A percentile compares a stretch with the other conserved stretches of the same genome.
phyloP scores from a whole-genome alignment of 2,329 filamentous ascomycete species.

The Ascochyta lentis region DNA sequence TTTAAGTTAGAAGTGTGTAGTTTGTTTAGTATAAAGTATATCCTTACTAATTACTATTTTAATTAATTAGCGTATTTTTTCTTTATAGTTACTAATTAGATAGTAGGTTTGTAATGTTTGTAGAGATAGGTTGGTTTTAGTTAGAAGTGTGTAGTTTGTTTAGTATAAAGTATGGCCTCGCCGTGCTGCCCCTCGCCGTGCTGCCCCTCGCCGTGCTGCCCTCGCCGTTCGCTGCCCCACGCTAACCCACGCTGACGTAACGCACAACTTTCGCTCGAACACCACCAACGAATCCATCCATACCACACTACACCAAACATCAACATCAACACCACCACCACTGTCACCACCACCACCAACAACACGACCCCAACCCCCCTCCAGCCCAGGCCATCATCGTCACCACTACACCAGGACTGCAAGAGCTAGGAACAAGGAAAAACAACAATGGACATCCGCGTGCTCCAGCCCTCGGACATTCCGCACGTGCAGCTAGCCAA shows the following conservation, averaged over 20 bases:
- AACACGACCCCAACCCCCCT: background rate
- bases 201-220: too few species aligned
- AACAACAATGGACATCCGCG: conserved; percentile 82
- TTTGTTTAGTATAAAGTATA: too few species aligned
- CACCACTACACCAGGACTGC: background rate
- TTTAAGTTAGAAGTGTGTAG: too few species aligned
- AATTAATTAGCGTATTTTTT: too few species aligned
- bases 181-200: too few species aligned
- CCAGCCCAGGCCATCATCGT: background rate
- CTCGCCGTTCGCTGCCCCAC: background rate
- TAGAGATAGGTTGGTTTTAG: too few species aligned
- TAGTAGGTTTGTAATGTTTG: too few species aligned
- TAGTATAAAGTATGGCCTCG: too few species aligned
- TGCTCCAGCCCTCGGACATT: conserved; percentile 82
- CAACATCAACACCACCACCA: background rate
- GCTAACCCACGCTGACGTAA: background rate
- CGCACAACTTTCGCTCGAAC: background rate
- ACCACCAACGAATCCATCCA: background rate
- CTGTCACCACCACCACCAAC: background rate
- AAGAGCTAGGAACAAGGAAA: too few species aligned
- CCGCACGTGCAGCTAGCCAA: conserved; percentile 97
- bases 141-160: too few species aligned
- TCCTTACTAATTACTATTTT: too few species aligned
- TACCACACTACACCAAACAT: background rate
- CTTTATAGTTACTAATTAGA: too few species aligned